Conservation (phyloP, 2,329 filamentous ascomycete species). For the Penicillium sp. region DNA sequence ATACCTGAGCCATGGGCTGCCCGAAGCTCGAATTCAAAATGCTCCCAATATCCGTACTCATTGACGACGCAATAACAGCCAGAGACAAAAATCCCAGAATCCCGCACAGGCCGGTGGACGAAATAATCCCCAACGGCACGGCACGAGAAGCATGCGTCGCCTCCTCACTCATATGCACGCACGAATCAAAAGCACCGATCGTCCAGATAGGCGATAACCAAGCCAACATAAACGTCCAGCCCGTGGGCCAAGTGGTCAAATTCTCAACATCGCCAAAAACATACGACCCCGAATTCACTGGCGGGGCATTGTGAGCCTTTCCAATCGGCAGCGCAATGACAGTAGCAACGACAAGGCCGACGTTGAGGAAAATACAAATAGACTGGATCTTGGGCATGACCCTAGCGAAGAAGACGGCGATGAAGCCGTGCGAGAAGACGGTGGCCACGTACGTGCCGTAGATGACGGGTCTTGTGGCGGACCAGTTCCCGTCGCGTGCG, state of each 20-base stretch:
- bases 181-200: slow-evolving; percentile 54
- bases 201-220: slow-evolving; percentile 65
- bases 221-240: slow-evolving; percentile 59
- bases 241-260: slow-evolving; percentile 57
- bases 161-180: slow-evolving; percentile 61
- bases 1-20: slow-evolving; percentile 56
- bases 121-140: slow-evolving; percentile 39
- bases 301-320: slow-evolving; percentile 22
- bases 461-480: slow-evolving; percentile 52
- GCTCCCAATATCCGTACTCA: slow-evolving; percentile 52
- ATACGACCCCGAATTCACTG: slow-evolving; percentile 16
- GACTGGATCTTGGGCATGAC: slow-evolving; percentile 59
- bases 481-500: slow-evolving; percentile 54
- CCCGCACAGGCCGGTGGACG: slow-evolving; percentile 32
- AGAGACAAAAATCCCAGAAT: slow-evolving; percentile 58
- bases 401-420: slow-evolving; percentile 53
- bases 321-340: slow-evolving; percentile 55
- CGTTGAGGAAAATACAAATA: slow-evolving; percentile 53
- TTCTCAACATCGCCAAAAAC: slow-evolving; percentile 60
- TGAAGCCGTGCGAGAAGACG: slow-evolving; percentile 53
- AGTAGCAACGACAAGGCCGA: slow-evolving; percentile 53
- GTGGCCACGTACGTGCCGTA: slow-evolving; percentile 57
- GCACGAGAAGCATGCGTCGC: slow-evolving; percentile 59
- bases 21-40: slow-evolving; percentile 53
- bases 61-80: slow-evolving; percentile 59